Evolutionary conservation across 176 grass and related monocot species (phyloP).

Genomic region (Melocanna baccifera): DNA sequence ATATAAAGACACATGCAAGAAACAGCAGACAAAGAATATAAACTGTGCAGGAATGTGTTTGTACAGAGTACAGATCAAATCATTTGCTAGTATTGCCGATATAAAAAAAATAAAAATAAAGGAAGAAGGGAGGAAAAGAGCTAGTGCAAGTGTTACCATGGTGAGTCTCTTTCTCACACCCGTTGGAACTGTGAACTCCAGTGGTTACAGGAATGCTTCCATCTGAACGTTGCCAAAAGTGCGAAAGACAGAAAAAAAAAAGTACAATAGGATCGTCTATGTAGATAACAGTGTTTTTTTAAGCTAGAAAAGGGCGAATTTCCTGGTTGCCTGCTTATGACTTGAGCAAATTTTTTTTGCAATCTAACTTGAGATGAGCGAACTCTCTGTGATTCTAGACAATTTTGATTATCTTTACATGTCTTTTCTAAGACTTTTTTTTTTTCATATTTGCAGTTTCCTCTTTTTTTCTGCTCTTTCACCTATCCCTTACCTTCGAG

Average conservation of each 20-base stretch:
- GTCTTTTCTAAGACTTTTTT: no score
- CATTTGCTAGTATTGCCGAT: not conserved
- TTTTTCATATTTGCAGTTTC: not conserved
- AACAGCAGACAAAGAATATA: constrained; percentile 18
- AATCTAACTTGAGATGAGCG: not conserved
- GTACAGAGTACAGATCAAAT: not conserved
- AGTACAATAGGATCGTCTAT: not conserved
- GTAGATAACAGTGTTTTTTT: not conserved
- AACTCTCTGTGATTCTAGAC: not conserved
- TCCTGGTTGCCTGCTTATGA: not conserved
- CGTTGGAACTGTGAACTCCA: not conserved
- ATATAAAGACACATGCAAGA: constrained; percentile 8
- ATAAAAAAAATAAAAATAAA: not conserved
- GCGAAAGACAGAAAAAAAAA: not conserved
- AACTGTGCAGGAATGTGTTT: constrained; percentile 1
- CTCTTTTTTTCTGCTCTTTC: not conserved
- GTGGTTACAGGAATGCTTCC: not conserved
- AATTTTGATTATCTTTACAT: not conserved
- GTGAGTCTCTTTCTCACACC: not conserved
- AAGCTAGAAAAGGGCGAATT: not conserved
- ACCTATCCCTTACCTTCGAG: not conserved
- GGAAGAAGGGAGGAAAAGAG: not conserved
- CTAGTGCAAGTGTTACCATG: not conserved
- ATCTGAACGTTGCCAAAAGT: not conserved
- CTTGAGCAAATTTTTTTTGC: not conserved